phyloP scores from a whole-genome alignment of 768 basidiomycete species.

The Phanerodontia chrysosporium region DNA sequence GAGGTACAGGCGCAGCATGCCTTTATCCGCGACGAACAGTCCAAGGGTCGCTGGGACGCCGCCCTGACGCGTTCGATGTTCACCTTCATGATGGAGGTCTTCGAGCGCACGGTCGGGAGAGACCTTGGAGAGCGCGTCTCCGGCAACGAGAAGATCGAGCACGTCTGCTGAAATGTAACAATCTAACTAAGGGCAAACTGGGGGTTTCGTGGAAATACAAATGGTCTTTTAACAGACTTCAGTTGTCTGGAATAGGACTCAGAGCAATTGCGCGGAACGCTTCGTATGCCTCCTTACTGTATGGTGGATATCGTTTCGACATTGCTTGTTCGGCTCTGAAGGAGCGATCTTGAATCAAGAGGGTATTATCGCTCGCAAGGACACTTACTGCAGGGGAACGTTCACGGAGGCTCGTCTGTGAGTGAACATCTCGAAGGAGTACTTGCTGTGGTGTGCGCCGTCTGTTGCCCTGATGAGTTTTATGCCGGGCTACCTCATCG shows the following conservation, averaged over 20 bases:
- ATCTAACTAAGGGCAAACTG: background rate
- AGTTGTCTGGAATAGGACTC: background rate
- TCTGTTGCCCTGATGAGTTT: too few species aligned
- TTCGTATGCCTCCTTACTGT: conserved; percentile 22
- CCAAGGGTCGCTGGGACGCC: conserved; percentile 95
- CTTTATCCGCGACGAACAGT: conserved; percentile 88
- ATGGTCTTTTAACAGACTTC: background rate
- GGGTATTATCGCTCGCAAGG: background rate
- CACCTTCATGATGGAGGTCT: conserved; percentile 88
- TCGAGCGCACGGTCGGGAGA: conserved; percentile 80
- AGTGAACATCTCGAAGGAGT: conserved; percentile 42
- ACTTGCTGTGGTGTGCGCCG: conserved; percentile 47
- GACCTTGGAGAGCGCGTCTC: conserved; percentile 72
- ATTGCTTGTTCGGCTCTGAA: conserved; percentile 22
- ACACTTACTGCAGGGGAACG: conserved; percentile 18
- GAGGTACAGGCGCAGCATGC: conserved; percentile 98
- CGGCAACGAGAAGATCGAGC: conserved; percentile 51
- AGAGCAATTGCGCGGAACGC: background rate
- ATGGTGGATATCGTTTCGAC: conserved; percentile 27
- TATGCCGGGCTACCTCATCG: too few species aligned
- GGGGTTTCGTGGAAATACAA: background rate
- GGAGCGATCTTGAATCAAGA: background rate
- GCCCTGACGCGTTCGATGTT: conserved; percentile 81
- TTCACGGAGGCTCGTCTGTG: conserved; percentile 19
- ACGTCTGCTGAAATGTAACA: conserved; percentile 58